These are phyloP conservation scores for Themeda triandra DNA, from an alignment of 176 grass and related monocot genomes.

Conservation along the genomic window DNA sequence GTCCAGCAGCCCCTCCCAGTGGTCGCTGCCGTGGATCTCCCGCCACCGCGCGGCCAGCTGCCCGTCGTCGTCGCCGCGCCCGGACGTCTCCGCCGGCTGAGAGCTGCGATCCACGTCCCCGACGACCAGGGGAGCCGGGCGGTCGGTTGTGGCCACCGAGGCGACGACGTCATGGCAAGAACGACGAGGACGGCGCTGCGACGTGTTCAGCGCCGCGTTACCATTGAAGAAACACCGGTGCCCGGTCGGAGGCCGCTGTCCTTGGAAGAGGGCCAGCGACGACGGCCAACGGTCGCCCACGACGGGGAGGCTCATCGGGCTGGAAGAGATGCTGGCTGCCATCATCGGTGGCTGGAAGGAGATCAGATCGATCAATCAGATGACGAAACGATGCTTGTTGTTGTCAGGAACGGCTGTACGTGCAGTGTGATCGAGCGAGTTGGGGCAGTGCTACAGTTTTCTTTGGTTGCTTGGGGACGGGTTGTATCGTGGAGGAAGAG, in stretches of 20 bases:
- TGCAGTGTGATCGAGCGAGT: neutral
- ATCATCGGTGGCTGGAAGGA: neutral
- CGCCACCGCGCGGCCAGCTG: constrained; percentile 44
- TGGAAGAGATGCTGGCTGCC: neutral
- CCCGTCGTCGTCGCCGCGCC: neutral
- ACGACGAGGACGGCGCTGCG: neutral
- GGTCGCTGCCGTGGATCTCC: constrained; percentile 54
- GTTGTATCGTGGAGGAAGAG: no score
- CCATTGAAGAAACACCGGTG: neutral
- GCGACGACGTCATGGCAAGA: neutral
- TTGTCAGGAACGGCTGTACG: neutral
- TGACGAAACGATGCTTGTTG: neutral
- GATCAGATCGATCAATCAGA: neutral
- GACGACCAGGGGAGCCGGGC: no score
- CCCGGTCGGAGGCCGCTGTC: neutral
- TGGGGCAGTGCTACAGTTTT: neutral
- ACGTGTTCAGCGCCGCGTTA: neutral
- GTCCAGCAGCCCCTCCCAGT: constrained; percentile 54
- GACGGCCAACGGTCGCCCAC: neutral
- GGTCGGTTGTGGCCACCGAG: neutral
- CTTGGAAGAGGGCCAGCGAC: neutral
- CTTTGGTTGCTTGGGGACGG: neutral
- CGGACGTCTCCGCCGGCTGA: neutral
- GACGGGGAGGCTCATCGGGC: neutral
- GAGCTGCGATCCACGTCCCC: neutral